Evolutionary conservation across 192 early-diverging fungal genomes (phyloP).

Genomic region (Gonapodya sp.): DNA sequence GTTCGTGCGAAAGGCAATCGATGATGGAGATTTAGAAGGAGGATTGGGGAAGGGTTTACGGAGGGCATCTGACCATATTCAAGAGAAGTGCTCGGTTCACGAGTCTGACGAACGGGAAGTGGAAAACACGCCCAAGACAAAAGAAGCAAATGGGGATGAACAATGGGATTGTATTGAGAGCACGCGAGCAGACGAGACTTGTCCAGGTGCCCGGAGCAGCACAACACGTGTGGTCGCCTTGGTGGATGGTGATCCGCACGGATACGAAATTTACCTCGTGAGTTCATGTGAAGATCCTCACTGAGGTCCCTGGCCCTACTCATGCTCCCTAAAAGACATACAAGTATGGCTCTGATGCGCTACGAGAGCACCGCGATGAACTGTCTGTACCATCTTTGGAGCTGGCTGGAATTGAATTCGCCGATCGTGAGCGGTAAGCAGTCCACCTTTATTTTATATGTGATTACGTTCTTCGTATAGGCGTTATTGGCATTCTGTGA

Average conservation of each 20-base stretch:
- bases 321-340: neutral
- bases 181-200: neutral
- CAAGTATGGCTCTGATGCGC: neutral
- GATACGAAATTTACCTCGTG: neutral
- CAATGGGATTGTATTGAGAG: too few relatives aligned
- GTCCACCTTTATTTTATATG: neutral
- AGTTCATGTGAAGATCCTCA: too few relatives aligned
- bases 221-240: neutral
- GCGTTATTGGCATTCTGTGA: too few relatives aligned
- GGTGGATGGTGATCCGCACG: neutral
- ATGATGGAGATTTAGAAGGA: neutral
- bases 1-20: neutral
- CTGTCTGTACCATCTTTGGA: neutral
- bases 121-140: neutral
- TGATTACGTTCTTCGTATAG: neutral
- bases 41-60: too few relatives aligned
- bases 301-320: too few relatives aligned
- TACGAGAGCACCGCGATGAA: neutral
- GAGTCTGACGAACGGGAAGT: neutral
- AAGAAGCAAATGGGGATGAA: neutral
- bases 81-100: neutral
- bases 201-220: neutral
- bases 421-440: neutral
- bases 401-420: neutral
- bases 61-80: too few relatives aligned